These are phyloP conservation scores for Rhamnella rubrinervis DNA, from an alignment of 331 rosid genomes.

Conservation along the genomic window DNA sequence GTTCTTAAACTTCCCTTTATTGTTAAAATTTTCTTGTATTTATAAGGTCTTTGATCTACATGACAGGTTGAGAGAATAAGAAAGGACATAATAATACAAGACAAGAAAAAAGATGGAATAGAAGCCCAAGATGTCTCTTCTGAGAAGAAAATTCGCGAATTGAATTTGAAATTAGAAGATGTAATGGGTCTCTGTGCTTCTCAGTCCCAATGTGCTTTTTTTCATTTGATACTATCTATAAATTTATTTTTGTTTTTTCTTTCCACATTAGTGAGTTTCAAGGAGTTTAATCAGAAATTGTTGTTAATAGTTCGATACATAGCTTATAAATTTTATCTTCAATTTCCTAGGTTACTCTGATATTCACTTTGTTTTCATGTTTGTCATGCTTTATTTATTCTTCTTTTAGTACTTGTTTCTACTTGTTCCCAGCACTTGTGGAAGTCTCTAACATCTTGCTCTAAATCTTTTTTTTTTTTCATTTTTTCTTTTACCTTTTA, in stretches of 20 bases:
- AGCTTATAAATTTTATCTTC: no score
- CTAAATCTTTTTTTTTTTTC: no score
- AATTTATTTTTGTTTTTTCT: background rate
- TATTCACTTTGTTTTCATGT: no score
- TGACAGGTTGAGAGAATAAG: conserved; percentile 28
- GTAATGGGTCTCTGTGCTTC: conserved; percentile 16
- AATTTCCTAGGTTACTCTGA: no score
- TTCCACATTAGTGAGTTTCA: background rate
- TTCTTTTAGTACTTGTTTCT: no score
- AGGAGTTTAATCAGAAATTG: no score
- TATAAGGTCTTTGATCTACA: background rate
- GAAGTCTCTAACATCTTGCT: no score
- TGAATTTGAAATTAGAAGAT: conserved; percentile 18
- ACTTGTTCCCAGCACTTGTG: no score
- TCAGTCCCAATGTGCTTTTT: background rate
- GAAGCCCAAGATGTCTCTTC: conserved; percentile 23
- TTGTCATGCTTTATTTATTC: no score
- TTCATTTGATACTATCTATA: background rate
- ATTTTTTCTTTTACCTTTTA: background rate
- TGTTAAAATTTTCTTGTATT: conserved; percentile 1
- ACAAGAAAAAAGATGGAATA: conserved; percentile 18
- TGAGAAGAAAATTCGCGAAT: conserved; percentile 19
- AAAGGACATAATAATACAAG: conserved; percentile 22
- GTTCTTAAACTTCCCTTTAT: conserved; percentile 1
- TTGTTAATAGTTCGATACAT: no score